These are phyloP conservation scores for Metarhizium rileyi DNA, from an alignment of 2,329 filamentous ascomycete genomes.

Conservation along the genomic window DNA sequence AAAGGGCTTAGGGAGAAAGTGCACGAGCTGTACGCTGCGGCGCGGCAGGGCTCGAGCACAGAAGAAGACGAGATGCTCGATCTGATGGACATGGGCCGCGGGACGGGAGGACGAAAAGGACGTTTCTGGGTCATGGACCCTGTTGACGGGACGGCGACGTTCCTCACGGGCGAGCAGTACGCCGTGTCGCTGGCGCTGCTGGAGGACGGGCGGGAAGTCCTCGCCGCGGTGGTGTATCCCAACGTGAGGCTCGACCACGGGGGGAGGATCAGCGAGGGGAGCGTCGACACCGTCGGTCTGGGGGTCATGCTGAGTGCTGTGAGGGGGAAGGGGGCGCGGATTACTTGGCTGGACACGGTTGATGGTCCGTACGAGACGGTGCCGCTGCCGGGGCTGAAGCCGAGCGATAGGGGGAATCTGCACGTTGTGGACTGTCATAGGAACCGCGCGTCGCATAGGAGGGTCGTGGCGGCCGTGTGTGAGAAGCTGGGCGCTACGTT, in stretches of 20 bases:
- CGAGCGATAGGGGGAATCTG: constrained; percentile 9
- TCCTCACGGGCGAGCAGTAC: constrained; percentile 52
- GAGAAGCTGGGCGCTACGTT: constrained; percentile 20
- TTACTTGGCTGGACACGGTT: constrained; percentile 15
- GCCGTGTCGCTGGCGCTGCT: constrained; percentile 50
- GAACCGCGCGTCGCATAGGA: constrained; percentile 21
- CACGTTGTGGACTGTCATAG: constrained; percentile 25
- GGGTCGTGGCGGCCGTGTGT: constrained; percentile 21
- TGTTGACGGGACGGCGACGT: constrained; percentile 54
- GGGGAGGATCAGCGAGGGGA: constrained; percentile 26
- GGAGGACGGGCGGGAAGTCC: constrained; percentile 43
- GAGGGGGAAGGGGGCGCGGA: constrained; percentile 20
- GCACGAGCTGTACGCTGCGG: constrained; percentile 40
- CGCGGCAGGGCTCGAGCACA: constrained; percentile 7
- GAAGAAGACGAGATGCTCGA: constrained; percentile 49
- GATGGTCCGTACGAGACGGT: constrained; percentile 11
- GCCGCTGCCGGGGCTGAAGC: not conserved
- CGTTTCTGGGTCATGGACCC: constrained; percentile 55
- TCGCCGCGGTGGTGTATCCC: constrained; percentile 53
- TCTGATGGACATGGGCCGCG: constrained; percentile 46
- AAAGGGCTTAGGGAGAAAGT: constrained; percentile 39
- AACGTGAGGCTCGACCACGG: constrained; percentile 37
- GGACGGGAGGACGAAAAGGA: constrained; percentile 23
- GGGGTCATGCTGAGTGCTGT: constrained; percentile 27
- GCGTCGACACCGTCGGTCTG: constrained; percentile 22